Base-by-base conservation (phyloP, 345 rosid species). In the Bruguiera sexangula region DNA sequence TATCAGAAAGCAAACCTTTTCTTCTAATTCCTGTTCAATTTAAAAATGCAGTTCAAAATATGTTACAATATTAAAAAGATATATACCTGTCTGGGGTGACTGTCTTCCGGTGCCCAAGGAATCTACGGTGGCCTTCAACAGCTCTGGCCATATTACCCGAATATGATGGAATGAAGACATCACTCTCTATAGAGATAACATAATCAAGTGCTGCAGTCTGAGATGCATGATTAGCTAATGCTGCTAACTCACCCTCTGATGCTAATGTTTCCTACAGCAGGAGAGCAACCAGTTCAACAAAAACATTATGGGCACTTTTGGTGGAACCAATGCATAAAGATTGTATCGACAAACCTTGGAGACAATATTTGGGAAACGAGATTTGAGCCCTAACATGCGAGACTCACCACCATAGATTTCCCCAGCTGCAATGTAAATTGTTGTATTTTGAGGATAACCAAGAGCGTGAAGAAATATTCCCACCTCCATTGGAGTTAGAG, bases 81-180 rank as follows among this genome's bases (percentile, higher is more conserved):
- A 20, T 11, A 22, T 80, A 91, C 96, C 98, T 88, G 81, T 95
- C 90, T 26, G 96, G 96, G 67, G 81, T 80, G 72, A 94, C 87
- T 32, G 99, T 92, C 81, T 79, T 87, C 27, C 87, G 89, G 77
- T 95, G 93, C 5, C 96, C 96, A 69, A 92, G 83, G 80, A 89
- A 92, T 80, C 99, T 88, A 50, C 97, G 93, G 66, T 94, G 97
- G 61, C 99, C 99, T 82, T 94, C 99, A 60, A 94, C 93, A 1
- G 93, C 93, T 82, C 92, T 87, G 50, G 99, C 99, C 99, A 94
- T 94, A 78, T 94, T 94, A 53, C 99, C 97, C 13, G 96, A 92
- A 81, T 94, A 80, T 21, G 97, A 85, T 53, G 97, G 91, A 70
- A 94, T 76, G 71, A 94, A 94, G 71, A 92, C 89, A 76, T 89